phyloP scores from a whole-genome alignment of 306 rosid genomes.

The Canavalia gladiata region DNA sequence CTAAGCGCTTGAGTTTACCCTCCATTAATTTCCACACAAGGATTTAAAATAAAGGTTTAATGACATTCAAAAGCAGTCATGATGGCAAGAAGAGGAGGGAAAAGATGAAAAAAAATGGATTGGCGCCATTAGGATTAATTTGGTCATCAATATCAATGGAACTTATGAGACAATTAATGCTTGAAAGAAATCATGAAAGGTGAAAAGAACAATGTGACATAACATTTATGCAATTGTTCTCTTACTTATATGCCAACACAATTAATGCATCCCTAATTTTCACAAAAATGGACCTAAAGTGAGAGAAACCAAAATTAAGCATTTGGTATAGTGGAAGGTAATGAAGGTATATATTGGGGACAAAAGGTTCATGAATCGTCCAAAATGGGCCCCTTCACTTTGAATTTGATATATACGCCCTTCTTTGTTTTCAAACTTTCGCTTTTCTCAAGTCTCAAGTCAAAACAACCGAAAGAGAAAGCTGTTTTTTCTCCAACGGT shows the following conservation, averaged over 20 bases:
- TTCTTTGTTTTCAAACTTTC: slow-evolving; percentile 42
- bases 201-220: slow-evolving; percentile 19
- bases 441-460: slow-evolving; percentile 42
- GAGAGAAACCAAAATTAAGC: slow-evolving; percentile 26
- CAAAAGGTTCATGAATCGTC: slow-evolving; percentile 44
- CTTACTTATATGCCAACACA: slow-evolving; percentile 32
- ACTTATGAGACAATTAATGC: not conserved
- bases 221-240: slow-evolving; percentile 19
- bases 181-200: slow-evolving; percentile 9
- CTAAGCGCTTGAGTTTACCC: not conserved
- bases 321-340: slow-evolving; percentile 39
- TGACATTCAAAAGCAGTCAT: slow-evolving; percentile 24
- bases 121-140: slow-evolving; percentile 11
- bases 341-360: slow-evolving; percentile 32
- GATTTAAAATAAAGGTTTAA: slow-evolving; percentile 4
- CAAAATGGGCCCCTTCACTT: slow-evolving; percentile 46
- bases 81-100: not conserved
- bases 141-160: slow-evolving; percentile 2
- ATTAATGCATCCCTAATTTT: slow-evolving; percentile 22
- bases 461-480: slow-evolving; percentile 54
- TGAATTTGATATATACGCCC: slow-evolving; percentile 47
- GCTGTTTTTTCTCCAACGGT: slow-evolving; percentile 49
- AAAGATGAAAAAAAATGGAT: slow-evolving; percentile 6
- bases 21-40: not conserved
- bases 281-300: slow-evolving; percentile 17